Evolutionary conservation across 2,329 filamentous ascomycete genomes (phyloP).

Genomic region (Mycosphaerella sp.): DNA sequence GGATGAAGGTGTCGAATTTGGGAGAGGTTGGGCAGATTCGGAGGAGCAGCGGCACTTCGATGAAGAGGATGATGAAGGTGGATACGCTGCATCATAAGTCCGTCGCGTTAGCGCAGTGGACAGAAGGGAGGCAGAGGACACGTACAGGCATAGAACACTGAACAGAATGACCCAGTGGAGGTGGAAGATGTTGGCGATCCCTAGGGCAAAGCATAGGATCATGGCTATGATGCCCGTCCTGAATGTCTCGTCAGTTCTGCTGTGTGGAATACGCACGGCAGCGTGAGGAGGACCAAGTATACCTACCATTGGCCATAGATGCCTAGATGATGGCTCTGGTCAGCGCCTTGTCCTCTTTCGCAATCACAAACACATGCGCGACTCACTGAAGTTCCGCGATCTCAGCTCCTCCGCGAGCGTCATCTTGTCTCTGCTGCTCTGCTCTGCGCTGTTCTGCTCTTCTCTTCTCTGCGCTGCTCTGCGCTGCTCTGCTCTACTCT

Average conservation of each 20-base stretch:
- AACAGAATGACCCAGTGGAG: conserved; percentile 55
- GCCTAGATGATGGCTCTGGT: conserved; percentile 38
- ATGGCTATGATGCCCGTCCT: conserved; percentile 57
- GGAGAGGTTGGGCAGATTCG: conserved; percentile 95
- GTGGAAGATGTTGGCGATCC: conserved; percentile 63
- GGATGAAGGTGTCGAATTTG: conserved; percentile 82
- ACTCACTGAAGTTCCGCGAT: conserved; percentile 61
- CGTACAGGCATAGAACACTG: conserved; percentile 49
- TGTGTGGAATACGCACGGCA: background rate
- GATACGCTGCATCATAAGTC: conserved; percentile 35
- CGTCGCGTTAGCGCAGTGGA: background rate
- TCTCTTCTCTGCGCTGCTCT: background rate
- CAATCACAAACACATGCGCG: background rate
- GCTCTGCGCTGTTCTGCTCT: background rate
- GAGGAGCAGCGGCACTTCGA: conserved; percentile 82
- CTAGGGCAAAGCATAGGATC: conserved; percentile 60
- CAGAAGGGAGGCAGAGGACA: background rate
- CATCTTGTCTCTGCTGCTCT: conserved; percentile 38
- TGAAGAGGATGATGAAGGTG: conserved; percentile 47
- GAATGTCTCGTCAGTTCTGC: background rate
- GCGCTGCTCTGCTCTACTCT: too few species aligned
- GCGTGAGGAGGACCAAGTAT: conserved; percentile 26
- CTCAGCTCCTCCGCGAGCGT: conserved; percentile 57
- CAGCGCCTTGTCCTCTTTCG: background rate
- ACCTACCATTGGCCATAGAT: conserved; percentile 68